These are phyloP conservation scores for Massarina eburnea DNA, from an alignment of 2,329 filamentous ascomycete species.

Conservation along the genomic window DNA sequence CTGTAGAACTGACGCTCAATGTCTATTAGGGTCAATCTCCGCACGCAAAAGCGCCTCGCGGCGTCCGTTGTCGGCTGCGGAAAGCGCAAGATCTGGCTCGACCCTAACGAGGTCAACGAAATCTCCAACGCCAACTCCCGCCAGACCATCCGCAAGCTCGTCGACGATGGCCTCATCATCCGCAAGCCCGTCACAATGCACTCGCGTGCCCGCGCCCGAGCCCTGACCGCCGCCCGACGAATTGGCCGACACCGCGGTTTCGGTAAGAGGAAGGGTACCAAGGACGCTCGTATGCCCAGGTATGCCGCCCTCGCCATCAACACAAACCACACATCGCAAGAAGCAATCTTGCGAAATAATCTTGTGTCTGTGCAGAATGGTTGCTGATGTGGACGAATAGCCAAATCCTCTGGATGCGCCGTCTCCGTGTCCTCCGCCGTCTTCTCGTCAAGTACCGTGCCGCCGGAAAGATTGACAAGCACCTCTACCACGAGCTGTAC, in stretches of 20 bases:
- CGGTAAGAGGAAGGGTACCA: slow-evolving; percentile 99
- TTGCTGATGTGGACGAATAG: slow-evolving; percentile 54
- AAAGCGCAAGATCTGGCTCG: slow-evolving; percentile 99
- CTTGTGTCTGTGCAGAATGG: slow-evolving; percentile 13
- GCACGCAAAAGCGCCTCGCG: slow-evolving; percentile 99
- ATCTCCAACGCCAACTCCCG: slow-evolving; percentile 99
- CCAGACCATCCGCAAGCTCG: slow-evolving; percentile 99
- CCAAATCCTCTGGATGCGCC: slow-evolving; percentile 99
- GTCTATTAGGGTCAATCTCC: slow-evolving; percentile 88
- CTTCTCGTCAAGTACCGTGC: slow-evolving; percentile 99
- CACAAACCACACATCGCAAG: slow-evolving; percentile 12
- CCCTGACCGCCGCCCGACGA: slow-evolving; percentile 89
- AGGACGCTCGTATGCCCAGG: slow-evolving; percentile 98
- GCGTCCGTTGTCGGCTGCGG: slow-evolving; percentile 98
- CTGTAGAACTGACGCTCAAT: slow-evolving; percentile 33
- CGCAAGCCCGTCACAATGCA: slow-evolving; percentile 99
- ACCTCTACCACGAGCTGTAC: slow-evolving; percentile 99
- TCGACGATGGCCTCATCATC: slow-evolving; percentile 99
- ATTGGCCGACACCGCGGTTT: slow-evolving; percentile 98
- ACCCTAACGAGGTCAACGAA: slow-evolving; percentile 98
- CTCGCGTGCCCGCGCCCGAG: slow-evolving; percentile 94
- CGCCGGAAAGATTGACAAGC: slow-evolving; percentile 99
- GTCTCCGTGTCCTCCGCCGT: slow-evolving; percentile 97
- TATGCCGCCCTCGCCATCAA: slow-evolving; percentile 53
- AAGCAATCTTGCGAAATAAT: slow-evolving; percentile 6